These are phyloP conservation scores for Lepidium campestre DNA, from an alignment of 441 rosid genomes.

Conservation along the genomic window DNA sequence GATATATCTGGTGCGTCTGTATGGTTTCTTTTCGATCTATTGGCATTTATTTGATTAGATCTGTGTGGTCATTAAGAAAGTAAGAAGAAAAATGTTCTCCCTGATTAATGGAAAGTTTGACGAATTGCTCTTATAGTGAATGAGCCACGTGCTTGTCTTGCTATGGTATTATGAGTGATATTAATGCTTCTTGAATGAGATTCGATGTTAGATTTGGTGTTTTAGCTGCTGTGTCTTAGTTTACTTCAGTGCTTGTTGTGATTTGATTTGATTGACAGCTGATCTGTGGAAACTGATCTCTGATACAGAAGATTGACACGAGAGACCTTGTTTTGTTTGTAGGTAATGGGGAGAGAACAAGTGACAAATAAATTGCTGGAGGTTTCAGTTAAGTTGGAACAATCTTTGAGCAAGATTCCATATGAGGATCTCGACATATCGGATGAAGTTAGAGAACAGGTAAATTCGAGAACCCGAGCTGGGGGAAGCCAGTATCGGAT, in stretches of 20 bases:
- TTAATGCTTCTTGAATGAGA: background rate
- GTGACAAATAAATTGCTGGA: slow-evolving; percentile 58
- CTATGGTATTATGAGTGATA: background rate
- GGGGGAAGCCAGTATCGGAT: background rate
- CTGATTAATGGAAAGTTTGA: background rate
- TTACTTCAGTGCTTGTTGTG: background rate
- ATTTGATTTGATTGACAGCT: slow-evolving; percentile 14
- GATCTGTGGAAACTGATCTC: background rate
- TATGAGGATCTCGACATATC: slow-evolving; percentile 73
- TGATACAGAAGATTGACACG: background rate
- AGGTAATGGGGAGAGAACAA: slow-evolving; percentile 84
- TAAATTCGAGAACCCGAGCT: slow-evolving; percentile 5
- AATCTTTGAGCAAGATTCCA: slow-evolving; percentile 62
- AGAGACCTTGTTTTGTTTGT: slow-evolving; percentile 23
- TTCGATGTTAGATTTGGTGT: background rate
- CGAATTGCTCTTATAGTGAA: background rate
- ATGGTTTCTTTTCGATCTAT: background rate
- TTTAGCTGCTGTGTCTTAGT: background rate
- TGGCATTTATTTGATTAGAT: slow-evolving; percentile 15
- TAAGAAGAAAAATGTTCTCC: background rate
- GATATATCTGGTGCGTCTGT: slow-evolving; percentile 28
- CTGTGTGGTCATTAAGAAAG: slow-evolving; percentile 16
- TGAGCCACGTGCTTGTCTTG: background rate
- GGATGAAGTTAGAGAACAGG: slow-evolving; percentile 97
- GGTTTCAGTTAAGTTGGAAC: slow-evolving; percentile 64